Percentiles rank a stretch among this genome's conserved stretches.
phyloP scores from a whole-genome alignment of 1,284 basidiomycete genomes.

The Rhodotorula sp. region DNA sequence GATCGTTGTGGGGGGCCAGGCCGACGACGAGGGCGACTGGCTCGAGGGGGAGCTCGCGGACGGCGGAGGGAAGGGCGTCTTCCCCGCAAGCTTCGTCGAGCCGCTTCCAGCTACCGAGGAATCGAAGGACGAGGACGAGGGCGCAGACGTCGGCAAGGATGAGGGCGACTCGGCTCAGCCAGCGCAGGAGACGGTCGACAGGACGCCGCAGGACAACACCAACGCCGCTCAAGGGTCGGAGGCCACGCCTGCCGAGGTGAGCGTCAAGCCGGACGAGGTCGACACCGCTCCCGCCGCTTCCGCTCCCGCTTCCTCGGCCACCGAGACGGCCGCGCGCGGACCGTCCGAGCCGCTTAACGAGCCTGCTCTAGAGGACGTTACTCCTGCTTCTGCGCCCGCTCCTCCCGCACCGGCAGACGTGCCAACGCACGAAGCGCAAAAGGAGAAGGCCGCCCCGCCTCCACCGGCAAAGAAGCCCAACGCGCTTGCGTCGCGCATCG shows the following conservation, averaged over 20 bases:
- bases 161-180: no score
- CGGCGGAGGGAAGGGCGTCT: slow-evolving; percentile 46
- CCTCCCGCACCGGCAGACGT: slow-evolving; percentile 4
- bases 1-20: slow-evolving; percentile 47
- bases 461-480: slow-evolving; percentile 34
- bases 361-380: slow-evolving; percentile 10
- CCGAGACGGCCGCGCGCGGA: neutral
- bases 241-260: neutral
- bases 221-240: neutral
- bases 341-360: slow-evolving; percentile 9
- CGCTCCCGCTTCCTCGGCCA: neutral
- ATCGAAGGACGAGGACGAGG: slow-evolving; percentile 36
- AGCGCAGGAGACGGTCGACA: neutral
- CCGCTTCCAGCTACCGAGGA: slow-evolving; percentile 51
- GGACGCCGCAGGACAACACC: neutral
- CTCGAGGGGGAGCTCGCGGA: slow-evolving; percentile 47
- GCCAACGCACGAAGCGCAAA: slow-evolving; percentile 50
- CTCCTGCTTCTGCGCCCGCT: neutral
- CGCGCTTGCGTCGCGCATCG: slow-evolving; percentile 54
- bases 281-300: neutral
- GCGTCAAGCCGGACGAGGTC: neutral
- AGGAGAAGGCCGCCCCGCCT: slow-evolving; percentile 48
- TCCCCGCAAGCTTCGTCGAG: slow-evolving; percentile 49
- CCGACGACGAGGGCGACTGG: slow-evolving; percentile 53
- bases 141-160: slow-evolving; percentile 24